A percentile compares a stretch with the other conserved stretches of the same genome.
These are phyloP conservation scores for Rubus parviflorus DNA, from an alignment of 306 rosid genomes.

Conservation along the genomic window DNA sequence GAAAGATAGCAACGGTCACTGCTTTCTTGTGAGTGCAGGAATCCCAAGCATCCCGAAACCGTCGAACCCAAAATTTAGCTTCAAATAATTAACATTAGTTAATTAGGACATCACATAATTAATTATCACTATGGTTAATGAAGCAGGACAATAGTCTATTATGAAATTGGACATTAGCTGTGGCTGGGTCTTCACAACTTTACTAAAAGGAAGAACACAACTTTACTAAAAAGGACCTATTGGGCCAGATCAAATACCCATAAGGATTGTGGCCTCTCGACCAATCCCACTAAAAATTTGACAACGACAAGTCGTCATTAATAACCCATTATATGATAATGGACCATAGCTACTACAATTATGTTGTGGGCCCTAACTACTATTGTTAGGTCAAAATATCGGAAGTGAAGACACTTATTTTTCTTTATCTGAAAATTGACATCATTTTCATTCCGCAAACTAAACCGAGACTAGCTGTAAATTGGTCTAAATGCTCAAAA, in stretches of 20 bases:
- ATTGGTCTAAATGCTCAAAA: too few species aligned
- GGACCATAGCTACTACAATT: background rate
- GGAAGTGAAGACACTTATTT: too few species aligned
- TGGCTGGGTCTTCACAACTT: background rate
- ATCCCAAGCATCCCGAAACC: constrained; percentile 81
- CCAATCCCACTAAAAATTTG: background rate
- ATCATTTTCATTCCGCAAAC: too few species aligned
- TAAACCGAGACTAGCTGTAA: too few species aligned
- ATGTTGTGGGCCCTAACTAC: background rate
- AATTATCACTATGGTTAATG: background rate
- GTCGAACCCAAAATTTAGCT: constrained; percentile 73
- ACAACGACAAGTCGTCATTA: background rate
- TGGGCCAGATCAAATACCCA: background rate
- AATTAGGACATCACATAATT: background rate
- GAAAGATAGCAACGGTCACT: constrained; percentile 50
- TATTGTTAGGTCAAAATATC: background rate
- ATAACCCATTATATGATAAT: background rate
- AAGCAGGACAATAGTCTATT: background rate
- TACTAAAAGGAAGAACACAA: background rate
- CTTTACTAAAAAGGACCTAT: background rate
- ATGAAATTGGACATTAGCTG: background rate
- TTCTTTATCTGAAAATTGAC: too few species aligned
- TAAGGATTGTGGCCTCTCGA: background rate
- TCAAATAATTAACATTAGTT: background rate
- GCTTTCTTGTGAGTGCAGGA: constrained; percentile 84